Evolutionary conservation across 805 yeast species (phyloP).

Genomic region (Debaryomyces castellii): DNA sequence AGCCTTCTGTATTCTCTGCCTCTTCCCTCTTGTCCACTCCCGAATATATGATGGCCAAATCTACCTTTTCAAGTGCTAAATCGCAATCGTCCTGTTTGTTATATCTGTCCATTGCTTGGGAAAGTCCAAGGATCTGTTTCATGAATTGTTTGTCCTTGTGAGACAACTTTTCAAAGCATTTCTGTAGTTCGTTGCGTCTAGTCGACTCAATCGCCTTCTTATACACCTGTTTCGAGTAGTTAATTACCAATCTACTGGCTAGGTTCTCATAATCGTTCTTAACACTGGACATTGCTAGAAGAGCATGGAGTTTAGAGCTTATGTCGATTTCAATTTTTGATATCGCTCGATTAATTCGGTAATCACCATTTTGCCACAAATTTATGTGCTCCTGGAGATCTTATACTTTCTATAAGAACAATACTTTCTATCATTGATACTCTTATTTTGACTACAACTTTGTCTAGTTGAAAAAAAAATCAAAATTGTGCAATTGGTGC

Average conservation of each 20-base stretch:
- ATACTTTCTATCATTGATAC: too few species aligned
- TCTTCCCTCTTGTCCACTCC: constrained; percentile 53
- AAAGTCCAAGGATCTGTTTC: background rate
- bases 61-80: constrained; percentile 60
- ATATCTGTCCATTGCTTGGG: constrained; percentile 10
- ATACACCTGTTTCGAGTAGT: constrained; percentile 7
- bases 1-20: constrained; percentile 2
- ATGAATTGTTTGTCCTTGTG: constrained; percentile 4
- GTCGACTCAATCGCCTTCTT: constrained; percentile 1
- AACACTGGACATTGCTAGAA: background rate
- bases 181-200: background rate
- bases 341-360: background rate
- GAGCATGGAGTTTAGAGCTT: too few species aligned
- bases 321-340: background rate
- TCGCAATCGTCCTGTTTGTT: constrained; percentile 30
- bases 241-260: constrained; percentile 8
- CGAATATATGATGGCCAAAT: constrained; percentile 55
- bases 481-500: too few species aligned
- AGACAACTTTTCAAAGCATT: background rate
- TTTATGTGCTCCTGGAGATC: too few species aligned
- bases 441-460: too few species aligned
- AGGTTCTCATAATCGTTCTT: constrained; percentile 6
- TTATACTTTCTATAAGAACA: too few species aligned
- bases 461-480: too few species aligned
- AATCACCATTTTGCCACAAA: background rate